Conservation (phyloP, 176 grass and related monocot genomes). For the Chrysopogon serrulatus region DNA sequence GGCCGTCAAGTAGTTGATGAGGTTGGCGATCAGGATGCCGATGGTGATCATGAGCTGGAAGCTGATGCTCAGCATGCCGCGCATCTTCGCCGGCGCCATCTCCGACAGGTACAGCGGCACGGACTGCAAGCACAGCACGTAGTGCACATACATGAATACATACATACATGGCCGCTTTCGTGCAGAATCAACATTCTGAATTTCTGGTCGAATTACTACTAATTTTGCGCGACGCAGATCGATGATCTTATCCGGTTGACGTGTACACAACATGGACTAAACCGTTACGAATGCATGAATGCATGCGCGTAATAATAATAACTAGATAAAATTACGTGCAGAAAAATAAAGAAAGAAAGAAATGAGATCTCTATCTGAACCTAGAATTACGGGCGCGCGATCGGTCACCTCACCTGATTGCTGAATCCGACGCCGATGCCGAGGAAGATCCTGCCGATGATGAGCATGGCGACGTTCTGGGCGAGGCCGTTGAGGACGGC, state of each 20-base stretch:
- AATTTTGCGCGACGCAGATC: no score
- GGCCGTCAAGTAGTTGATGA: conserved; percentile 38
- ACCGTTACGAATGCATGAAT: neutral
- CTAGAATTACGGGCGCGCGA: neutral
- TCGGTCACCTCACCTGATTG: conserved; percentile 19
- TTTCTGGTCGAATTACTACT: neutral
- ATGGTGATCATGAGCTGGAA: conserved; percentile 51
- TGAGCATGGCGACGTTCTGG: conserved; percentile 36
- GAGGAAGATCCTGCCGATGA: conserved; percentile 29
- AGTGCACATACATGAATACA: no score
- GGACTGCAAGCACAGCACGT: neutral
- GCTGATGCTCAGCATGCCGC: conserved; percentile 45
- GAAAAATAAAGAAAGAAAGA: no score
- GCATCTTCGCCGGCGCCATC: conserved; percentile 45
- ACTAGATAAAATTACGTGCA: no score
- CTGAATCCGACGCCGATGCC: conserved; percentile 37
- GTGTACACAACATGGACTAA: no score
- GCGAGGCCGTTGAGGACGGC: conserved; percentile 20
- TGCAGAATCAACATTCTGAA: neutral
- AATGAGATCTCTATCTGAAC: neutral
- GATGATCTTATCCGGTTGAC: neutral
- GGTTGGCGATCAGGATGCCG: conserved; percentile 34
- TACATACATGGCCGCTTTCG: no score
- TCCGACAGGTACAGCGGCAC: conserved; percentile 42
- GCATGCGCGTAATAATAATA: neutral